These are phyloP conservation scores for Ilex paraguariensis DNA, from an alignment of 305 asterid species.

Conservation along the genomic window DNA sequence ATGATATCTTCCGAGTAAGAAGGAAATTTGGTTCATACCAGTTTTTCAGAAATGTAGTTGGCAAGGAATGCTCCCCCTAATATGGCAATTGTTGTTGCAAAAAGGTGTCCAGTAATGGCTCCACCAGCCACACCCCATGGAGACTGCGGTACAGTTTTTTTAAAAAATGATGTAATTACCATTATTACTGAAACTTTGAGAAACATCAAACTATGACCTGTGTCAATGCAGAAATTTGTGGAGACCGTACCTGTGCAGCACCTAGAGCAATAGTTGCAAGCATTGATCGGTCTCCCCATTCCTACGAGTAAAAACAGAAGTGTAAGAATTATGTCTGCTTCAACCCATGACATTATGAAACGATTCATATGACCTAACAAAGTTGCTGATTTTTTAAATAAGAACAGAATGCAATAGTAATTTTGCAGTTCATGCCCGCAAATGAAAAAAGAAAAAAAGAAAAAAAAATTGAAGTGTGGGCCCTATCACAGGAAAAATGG, in stretches of 20 bases:
- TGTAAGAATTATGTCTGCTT: neutral
- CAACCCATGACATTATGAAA: neutral
- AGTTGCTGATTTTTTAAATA: neutral
- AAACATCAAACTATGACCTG: neutral
- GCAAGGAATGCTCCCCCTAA: constrained; percentile 92
- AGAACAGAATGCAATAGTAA: neutral
- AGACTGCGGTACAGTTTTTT: constrained; percentile 38
- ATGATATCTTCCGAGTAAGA: neutral
- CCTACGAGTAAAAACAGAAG: constrained; percentile 34
- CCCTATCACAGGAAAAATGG: no score
- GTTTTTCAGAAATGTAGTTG: constrained; percentile 82
- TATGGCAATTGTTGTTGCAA: constrained; percentile 79
- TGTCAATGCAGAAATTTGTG: neutral
- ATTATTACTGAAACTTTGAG: neutral
- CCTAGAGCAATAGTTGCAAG: constrained; percentile 94
- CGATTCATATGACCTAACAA: no score
- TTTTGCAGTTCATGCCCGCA: no score
- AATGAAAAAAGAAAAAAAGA: no score
- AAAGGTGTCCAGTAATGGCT: constrained; percentile 78
- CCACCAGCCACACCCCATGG: constrained; percentile 99
- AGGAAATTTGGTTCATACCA: constrained; percentile 37
- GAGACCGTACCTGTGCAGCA: constrained; percentile 76
- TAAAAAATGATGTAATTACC: neutral
- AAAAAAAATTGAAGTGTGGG: no score
- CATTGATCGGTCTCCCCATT: constrained; percentile 99